Conservation (phyloP, 257 asterid species). For the Solanum sejunctum region DNA sequence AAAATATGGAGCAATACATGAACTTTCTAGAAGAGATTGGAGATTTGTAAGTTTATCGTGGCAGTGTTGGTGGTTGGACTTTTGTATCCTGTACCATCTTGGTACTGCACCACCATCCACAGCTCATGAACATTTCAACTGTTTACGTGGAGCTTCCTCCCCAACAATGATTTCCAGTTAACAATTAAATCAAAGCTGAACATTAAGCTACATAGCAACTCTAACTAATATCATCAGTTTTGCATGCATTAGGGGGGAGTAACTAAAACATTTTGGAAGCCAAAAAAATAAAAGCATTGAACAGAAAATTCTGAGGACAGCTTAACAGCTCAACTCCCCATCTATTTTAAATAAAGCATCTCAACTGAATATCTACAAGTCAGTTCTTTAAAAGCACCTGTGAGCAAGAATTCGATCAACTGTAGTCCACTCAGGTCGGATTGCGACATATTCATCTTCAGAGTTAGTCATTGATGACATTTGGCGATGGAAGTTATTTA, state of each 20-base stretch:
- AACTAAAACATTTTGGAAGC: neutral
- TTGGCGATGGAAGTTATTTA: conserved; percentile 71
- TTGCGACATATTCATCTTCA: conserved; percentile 72
- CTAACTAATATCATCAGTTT: neutral
- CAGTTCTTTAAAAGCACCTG: conserved; percentile 41
- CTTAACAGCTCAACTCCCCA: neutral
- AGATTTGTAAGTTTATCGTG: neutral
- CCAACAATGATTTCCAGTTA: neutral
- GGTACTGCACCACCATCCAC: neutral
- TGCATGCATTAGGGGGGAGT: neutral
- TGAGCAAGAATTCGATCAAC: conserved; percentile 81
- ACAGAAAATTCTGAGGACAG: neutral
- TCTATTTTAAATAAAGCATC: neutral
- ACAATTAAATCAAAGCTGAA: neutral
- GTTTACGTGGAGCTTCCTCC: neutral
- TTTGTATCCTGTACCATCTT: neutral
- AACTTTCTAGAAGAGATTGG: neutral
- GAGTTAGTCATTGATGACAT: conserved; percentile 50
- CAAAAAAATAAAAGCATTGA: neutral
- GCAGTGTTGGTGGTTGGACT: neutral
- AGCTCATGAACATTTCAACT: neutral
- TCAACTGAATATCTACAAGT: neutral
- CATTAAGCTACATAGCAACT: neutral
- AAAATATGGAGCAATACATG: neutral
- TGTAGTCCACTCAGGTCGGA: conserved; percentile 94